A percentile compares a stretch with the other conserved stretches of the same genome.
Conservation (phyloP, 495 filamentous ascomycete genomes). For the Xylaria intraflava region DNA sequence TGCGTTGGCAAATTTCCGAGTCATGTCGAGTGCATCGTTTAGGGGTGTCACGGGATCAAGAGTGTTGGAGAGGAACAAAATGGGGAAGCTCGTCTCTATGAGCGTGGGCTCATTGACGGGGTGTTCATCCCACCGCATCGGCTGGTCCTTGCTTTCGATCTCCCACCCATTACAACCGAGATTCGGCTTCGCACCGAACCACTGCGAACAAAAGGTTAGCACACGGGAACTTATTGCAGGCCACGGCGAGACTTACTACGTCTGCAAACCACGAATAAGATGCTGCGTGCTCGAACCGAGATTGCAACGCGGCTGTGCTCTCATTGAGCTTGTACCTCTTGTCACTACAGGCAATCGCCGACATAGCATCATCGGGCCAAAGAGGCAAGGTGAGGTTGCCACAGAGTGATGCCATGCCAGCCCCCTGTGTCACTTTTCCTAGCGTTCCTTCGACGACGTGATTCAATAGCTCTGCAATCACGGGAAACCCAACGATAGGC, state of each 20-base stretch:
- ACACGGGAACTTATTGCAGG: neutral
- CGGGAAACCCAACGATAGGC: constrained; percentile 28
- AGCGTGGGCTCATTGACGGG: constrained; percentile 20
- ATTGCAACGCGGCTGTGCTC: constrained; percentile 29
- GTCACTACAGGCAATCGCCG: constrained; percentile 43
- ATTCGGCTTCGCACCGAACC: constrained; percentile 30
- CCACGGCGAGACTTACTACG: constrained; percentile 17
- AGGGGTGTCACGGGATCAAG: constrained; percentile 57
- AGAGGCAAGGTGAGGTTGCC: constrained; percentile 35
- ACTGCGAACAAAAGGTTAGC: constrained; percentile 16
- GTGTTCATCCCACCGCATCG: constrained; percentile 32
- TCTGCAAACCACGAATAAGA: constrained; percentile 38
- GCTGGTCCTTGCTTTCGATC: constrained; percentile 29
- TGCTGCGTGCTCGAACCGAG: constrained; percentile 31
- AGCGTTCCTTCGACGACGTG: neutral
- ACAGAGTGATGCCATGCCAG: constrained; percentile 20
- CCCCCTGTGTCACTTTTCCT: neutral
- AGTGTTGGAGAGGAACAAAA: constrained; percentile 54
- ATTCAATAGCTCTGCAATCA: constrained; percentile 18
- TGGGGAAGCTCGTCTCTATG: constrained; percentile 48
- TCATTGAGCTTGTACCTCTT: constrained; percentile 38
- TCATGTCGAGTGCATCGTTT: constrained; percentile 44
- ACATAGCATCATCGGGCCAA: constrained; percentile 41
- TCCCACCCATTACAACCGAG: constrained; percentile 39
- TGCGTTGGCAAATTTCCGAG: constrained; percentile 38